These are phyloP conservation scores for Tubosaeta sp. DNA, from an alignment of 768 basidiomycete genomes.

Conservation along the genomic window DNA sequence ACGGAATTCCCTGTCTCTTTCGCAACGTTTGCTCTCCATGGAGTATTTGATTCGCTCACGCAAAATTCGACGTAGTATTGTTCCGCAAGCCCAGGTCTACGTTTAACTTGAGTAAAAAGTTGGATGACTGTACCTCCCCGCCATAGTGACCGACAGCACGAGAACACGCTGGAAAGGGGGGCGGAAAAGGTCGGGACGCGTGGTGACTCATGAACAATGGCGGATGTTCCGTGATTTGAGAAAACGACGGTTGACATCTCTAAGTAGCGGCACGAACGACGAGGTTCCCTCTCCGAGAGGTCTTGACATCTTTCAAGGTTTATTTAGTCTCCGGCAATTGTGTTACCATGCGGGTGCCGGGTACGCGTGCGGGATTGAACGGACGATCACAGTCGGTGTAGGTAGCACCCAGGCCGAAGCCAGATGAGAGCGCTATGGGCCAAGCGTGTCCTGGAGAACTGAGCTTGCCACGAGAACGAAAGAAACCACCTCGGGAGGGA, in stretches of 20 bases:
- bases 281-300: background rate
- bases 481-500: conserved; percentile 79
- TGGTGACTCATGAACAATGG: conserved; percentile 5
- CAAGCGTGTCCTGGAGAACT: conserved; percentile 72
- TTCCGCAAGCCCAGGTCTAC: no score
- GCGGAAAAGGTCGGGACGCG: conserved; percentile 19
- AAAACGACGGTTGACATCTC: conserved; percentile 30
- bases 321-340: conserved; percentile 24
- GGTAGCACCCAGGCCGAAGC: conserved; percentile 82
- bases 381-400: conserved; percentile 91
- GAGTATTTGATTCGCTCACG: no score
- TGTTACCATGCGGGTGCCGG: conserved; percentile 73
- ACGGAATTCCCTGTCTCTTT: no score
- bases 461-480: background rate
- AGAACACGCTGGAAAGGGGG: conserved; percentile 1
- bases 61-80: no score
- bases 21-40: no score
- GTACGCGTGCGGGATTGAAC: conserved; percentile 87
- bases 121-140: no score
- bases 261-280: conserved; percentile 15
- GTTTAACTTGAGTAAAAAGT: no score
- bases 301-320: conserved; percentile 1
- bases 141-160: no score
- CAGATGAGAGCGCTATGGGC: conserved; percentile 83
- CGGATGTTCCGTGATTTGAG: conserved; percentile 12